phyloP scores from a whole-genome alignment of 805 yeast genomes.

The Spathaspora passalidarum region DNA sequence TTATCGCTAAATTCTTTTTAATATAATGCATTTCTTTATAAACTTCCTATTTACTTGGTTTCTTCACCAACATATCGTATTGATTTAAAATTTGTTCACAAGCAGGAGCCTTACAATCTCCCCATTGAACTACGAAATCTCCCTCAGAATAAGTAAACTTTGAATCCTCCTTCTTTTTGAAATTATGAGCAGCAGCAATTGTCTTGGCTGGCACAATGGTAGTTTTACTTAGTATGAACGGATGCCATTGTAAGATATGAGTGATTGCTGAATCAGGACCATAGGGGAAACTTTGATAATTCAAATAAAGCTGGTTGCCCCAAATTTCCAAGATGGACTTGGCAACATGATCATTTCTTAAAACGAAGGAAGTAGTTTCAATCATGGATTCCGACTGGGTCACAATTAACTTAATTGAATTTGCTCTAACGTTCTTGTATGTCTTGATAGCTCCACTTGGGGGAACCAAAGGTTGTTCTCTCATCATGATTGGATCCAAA shows the following conservation, averaged over 20 bases:
- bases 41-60: slow-evolving; percentile 3
- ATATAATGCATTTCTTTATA: neutral
- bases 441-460: slow-evolving; percentile 69
- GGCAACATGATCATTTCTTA: slow-evolving; percentile 63
- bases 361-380: slow-evolving; percentile 68
- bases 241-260: slow-evolving; percentile 96
- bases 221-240: slow-evolving; percentile 67
- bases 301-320: slow-evolving; percentile 68
- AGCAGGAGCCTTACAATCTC: slow-evolving; percentile 49
- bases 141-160: slow-evolving; percentile 54
- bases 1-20: slow-evolving; percentile 10
- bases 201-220: slow-evolving; percentile 60
- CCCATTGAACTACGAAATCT: slow-evolving; percentile 65
- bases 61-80: slow-evolving; percentile 13
- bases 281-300: slow-evolving; percentile 58
- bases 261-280: slow-evolving; percentile 68
- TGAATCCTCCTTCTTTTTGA: slow-evolving; percentile 35
- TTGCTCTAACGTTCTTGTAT: slow-evolving; percentile 55
- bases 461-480: slow-evolving; percentile 71
- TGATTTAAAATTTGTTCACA: slow-evolving; percentile 51
- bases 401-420: slow-evolving; percentile 55
- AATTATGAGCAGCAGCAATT: slow-evolving; percentile 28
- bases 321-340: slow-evolving; percentile 75
- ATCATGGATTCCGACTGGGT: slow-evolving; percentile 68
- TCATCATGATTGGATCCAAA: slow-evolving; percentile 59